Conservation (phyloP, 164 flowering plant species). For the Nymphaea colorata region DNA sequence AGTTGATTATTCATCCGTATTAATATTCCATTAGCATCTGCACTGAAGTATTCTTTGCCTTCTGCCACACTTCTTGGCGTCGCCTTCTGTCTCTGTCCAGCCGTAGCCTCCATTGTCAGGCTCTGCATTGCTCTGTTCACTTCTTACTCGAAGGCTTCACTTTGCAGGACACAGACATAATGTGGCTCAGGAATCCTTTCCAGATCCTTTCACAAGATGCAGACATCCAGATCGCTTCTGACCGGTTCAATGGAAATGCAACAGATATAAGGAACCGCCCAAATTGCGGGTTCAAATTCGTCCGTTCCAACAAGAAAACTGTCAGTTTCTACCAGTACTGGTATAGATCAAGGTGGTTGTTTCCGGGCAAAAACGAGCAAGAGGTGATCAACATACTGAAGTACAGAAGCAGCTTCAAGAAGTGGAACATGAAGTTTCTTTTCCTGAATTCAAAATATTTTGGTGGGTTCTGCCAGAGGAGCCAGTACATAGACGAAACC, state of each 20-base stretch:
- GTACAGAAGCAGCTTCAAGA: not conserved
- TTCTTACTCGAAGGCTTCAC: no score
- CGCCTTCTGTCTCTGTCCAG: no score
- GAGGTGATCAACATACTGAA: slow-evolving; percentile 14
- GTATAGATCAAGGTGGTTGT: slow-evolving; percentile 12
- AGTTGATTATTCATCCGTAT: not conserved
- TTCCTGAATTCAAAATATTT: slow-evolving; percentile 20
- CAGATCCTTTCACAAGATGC: not conserved
- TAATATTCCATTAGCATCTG: not conserved
- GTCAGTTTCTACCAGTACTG: slow-evolving; percentile 18
- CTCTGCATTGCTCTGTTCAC: not conserved
- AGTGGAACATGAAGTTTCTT: not conserved
- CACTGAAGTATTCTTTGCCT: not conserved
- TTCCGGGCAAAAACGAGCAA: slow-evolving; percentile 13
- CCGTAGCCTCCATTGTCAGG: not conserved
- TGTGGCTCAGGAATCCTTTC: slow-evolving; percentile 35
- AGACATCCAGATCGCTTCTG: slow-evolving; percentile 16
- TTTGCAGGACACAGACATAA: slow-evolving; percentile 32
- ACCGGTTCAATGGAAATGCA: slow-evolving; percentile 6
- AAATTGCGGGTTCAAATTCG: slow-evolving; percentile 20
- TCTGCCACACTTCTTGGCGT: not conserved
- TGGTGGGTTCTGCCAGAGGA: slow-evolving; percentile 22
- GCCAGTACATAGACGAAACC: slow-evolving; percentile 11
- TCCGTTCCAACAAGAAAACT: slow-evolving; percentile 8
- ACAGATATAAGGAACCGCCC: slow-evolving; percentile 5